phyloP scores from a whole-genome alignment of 2,329 filamentous ascomycete genomes.

The Tolypocladium tropicale region DNA sequence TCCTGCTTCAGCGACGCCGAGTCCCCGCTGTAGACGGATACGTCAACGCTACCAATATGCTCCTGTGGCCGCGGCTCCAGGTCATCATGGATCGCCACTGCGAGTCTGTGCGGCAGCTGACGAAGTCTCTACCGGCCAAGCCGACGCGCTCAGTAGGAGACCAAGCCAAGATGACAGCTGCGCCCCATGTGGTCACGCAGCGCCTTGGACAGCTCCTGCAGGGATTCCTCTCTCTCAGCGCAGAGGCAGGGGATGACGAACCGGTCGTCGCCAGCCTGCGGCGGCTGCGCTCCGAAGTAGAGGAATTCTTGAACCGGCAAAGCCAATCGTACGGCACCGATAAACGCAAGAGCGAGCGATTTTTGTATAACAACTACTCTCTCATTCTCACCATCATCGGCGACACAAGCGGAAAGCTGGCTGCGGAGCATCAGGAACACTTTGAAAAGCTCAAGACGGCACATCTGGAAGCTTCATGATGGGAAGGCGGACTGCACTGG shows the following conservation, averaged over 20 bases:
- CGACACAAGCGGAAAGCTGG: constrained; percentile 62
- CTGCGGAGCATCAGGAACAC: constrained; percentile 63
- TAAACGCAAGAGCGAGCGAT: constrained; percentile 70
- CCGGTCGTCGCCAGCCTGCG: constrained; percentile 74
- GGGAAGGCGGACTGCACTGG: background rate
- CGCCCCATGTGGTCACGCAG: constrained; percentile 86
- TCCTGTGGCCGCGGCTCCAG: constrained; percentile 92
- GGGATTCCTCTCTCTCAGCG: constrained; percentile 70
- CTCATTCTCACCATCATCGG: constrained; percentile 88
- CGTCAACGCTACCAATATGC: constrained; percentile 90
- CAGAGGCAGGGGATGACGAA: constrained; percentile 90
- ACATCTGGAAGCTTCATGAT: constrained; percentile 35
- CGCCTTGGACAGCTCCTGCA: constrained; percentile 91
- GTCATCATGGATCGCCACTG: constrained; percentile 88
- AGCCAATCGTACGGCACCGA: constrained; percentile 66
- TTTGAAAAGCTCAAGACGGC: constrained; percentile 57
- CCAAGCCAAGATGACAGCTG: constrained; percentile 56
- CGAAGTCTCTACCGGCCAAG: constrained; percentile 38
- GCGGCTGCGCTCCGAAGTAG: constrained; percentile 70
- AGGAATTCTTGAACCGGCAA: constrained; percentile 69
- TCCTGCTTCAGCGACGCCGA: constrained; percentile 84
- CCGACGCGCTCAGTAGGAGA: constrained; percentile 34
- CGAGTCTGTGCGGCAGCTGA: constrained; percentile 66
- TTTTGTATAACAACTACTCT: constrained; percentile 93
- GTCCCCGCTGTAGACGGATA: constrained; percentile 84